Conservation (phyloP, 805 yeast species). For the Nakazawaea anatomiae region DNA sequence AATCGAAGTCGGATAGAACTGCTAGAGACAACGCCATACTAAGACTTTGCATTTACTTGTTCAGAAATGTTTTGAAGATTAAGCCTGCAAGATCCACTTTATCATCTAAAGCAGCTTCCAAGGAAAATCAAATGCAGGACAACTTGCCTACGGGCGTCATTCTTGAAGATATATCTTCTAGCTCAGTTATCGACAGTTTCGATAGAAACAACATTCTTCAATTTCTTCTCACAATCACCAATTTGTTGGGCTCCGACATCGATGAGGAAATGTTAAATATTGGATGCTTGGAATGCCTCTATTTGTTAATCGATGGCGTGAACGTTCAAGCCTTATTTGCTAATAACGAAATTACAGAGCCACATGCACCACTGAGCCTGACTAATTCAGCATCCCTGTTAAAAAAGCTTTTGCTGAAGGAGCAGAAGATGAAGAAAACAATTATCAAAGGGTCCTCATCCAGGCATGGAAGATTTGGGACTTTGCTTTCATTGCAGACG, state of each 20-base stretch:
- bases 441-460: slow-evolving; percentile 50
- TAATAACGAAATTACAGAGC: background rate
- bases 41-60: slow-evolving; percentile 63
- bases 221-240: slow-evolving; percentile 64
- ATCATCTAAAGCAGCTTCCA: slow-evolving; percentile 31
- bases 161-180: slow-evolving; percentile 62
- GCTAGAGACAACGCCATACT: slow-evolving; percentile 68
- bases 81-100: slow-evolving; percentile 60
- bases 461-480: slow-evolving; percentile 90
- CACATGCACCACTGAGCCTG: background rate
- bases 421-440: slow-evolving; percentile 44
- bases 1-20: slow-evolving; percentile 49
- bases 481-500: slow-evolving; percentile 67
- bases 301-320: slow-evolving; percentile 55
- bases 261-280: slow-evolving; percentile 55
- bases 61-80: slow-evolving; percentile 74
- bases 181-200: slow-evolving; percentile 51
- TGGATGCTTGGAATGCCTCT: slow-evolving; percentile 64
- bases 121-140: slow-evolving; percentile 23
- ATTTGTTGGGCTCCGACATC: slow-evolving; percentile 59
- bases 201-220: slow-evolving; percentile 67
- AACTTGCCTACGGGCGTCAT: slow-evolving; percentile 53
- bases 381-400: slow-evolving; percentile 27
- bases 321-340: slow-evolving; percentile 28
- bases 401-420: slow-evolving; percentile 51